phyloP scores from a whole-genome alignment of 148 eudicot species.

The Chenopodium suecicum region DNA sequence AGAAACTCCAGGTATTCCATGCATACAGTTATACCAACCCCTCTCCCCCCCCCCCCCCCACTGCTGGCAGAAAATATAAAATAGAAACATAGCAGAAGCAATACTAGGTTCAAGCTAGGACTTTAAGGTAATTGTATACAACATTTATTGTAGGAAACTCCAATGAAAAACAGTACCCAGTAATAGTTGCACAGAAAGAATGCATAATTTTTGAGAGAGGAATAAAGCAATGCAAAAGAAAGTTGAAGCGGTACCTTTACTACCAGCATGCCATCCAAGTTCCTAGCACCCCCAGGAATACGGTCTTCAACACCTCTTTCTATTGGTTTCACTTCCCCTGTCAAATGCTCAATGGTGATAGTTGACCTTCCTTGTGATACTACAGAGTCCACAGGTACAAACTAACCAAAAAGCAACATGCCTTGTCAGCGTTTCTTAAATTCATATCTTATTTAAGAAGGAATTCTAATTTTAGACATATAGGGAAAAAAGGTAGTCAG shows the following conservation, averaged over 20 bases:
- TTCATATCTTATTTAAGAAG: neutral
- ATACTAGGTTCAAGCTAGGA: neutral
- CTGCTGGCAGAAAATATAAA: too few species aligned
- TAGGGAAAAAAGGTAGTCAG: neutral
- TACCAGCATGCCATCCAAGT: slow-evolving; percentile 96
- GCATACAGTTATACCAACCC: too few species aligned
- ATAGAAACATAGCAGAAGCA: too few species aligned
- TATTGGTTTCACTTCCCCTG: slow-evolving; percentile 93
- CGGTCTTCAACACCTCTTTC: slow-evolving; percentile 70
- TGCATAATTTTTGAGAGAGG: neutral
- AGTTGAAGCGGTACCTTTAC: slow-evolving; percentile 55
- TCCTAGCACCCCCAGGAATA: slow-evolving; percentile 98
- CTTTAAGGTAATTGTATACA: neutral
- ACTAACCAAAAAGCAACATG: slow-evolving; percentile 46
- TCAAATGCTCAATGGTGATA: slow-evolving; percentile 93
- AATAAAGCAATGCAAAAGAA: neutral
- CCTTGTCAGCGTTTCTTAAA: slow-evolving; percentile 16
- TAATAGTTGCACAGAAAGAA: neutral
- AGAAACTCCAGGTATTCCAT: too few species aligned
- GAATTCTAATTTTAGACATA: neutral
- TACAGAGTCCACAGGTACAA: slow-evolving; percentile 97
- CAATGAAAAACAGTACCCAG: neutral
- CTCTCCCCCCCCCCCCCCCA: too few species aligned
- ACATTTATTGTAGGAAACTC: neutral
- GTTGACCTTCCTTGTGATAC: slow-evolving; percentile 92